Conservation (phyloP, 202 grass and related monocot species). For the Tripidium arundinaceum region DNA sequence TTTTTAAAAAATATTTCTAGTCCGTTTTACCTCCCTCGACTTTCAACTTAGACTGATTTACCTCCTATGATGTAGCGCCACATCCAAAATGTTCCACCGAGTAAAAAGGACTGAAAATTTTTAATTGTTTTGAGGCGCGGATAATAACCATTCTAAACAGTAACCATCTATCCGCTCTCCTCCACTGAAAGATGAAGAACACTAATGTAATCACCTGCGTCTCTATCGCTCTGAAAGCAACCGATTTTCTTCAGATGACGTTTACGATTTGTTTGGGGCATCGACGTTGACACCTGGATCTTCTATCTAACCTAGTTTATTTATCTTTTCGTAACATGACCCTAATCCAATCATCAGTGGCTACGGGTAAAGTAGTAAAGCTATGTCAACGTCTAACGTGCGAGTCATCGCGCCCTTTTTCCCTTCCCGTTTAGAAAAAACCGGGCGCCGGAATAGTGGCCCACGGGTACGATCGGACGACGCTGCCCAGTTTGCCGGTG, state of each 20-base stretch:
- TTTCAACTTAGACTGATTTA: too few relatives aligned
- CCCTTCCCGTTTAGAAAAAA: background rate
- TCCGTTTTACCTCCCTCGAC: too few relatives aligned
- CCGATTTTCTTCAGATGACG: background rate
- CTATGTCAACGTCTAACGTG: slow-evolving; percentile 25
- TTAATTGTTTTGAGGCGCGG: too few relatives aligned
- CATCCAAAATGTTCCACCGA: too few relatives aligned
- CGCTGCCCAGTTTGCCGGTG: slow-evolving; percentile 1
- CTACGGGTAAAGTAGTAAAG: background rate
- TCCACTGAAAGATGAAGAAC: background rate
- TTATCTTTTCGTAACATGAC: background rate
- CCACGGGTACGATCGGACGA: slow-evolving; percentile 19
- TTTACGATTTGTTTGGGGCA: background rate
- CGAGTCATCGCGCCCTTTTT: background rate
- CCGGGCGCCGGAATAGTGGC: background rate
- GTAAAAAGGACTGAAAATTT: too few relatives aligned
- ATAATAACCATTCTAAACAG: too few relatives aligned
- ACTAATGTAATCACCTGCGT: background rate
- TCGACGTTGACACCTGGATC: background rate
- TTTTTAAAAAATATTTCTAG: too few relatives aligned
- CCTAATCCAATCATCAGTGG: background rate
- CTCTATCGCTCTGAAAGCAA: background rate
- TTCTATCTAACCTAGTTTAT: background rate
- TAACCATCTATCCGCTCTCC: background rate
- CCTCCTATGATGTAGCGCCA: too few relatives aligned